These are phyloP conservation scores for Funneliformis caledonium DNA, from an alignment of 371 early-diverging fungal genomes.

Conservation along the genomic window DNA sequence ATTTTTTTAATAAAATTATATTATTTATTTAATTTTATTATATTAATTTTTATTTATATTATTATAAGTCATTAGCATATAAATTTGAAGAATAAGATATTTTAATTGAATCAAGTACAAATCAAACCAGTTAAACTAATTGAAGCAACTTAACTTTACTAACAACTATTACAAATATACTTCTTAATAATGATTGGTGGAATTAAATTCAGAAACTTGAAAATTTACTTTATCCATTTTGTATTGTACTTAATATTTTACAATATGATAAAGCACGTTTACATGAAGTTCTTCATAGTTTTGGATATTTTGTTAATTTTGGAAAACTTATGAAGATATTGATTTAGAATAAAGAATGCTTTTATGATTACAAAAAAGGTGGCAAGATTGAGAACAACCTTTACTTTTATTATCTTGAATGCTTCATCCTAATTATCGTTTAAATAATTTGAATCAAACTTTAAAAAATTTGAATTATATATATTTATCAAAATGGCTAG, in stretches of 20 bases:
- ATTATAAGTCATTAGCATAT: background rate
- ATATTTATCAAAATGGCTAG: background rate
- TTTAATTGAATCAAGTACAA: too few relatives aligned
- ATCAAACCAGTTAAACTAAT: background rate
- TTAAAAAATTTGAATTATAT: background rate
- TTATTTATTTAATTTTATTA: background rate
- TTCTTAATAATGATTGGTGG: background rate
- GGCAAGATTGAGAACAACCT: background rate
- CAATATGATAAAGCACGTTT: slow-evolving; percentile 1
- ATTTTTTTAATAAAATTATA: too few relatives aligned
- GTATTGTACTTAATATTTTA: background rate
- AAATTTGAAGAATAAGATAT: background rate
- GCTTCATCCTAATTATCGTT: background rate
- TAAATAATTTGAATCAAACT: background rate
- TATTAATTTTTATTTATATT: background rate
- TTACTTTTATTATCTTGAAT: slow-evolving; percentile 16
- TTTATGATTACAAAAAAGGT: background rate
- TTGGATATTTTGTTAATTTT: slow-evolving; percentile 19
- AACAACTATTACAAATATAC: background rate
- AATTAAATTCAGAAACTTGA: background rate
- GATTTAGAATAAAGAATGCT: background rate
- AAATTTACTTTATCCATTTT: slow-evolving; percentile 1
- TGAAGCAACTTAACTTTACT: background rate
- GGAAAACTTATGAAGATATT: slow-evolving; percentile 15
- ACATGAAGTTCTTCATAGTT: slow-evolving; percentile 18